Conservation (phyloP, 345 rosid genomes). For the Corymbia maculata region DNA sequence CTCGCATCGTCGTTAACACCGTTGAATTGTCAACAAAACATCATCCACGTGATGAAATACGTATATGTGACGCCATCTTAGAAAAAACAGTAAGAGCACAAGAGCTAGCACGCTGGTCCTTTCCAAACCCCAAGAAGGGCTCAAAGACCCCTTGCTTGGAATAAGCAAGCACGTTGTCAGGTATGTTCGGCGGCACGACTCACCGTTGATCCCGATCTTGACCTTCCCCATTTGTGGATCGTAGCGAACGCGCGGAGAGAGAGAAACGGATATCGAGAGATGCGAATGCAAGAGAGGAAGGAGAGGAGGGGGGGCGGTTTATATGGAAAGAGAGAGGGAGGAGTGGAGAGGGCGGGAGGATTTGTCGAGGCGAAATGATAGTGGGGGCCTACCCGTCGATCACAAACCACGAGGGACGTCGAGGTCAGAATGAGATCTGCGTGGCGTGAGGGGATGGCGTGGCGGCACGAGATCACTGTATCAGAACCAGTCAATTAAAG, state of each 20-base stretch:
- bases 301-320: background rate
- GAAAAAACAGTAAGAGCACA: background rate
- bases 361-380: background rate
- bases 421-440: too few species aligned
- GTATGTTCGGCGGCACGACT: too few species aligned
- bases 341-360: background rate
- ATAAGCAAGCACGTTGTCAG: too few species aligned
- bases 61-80: background rate
- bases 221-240: conserved; percentile 2
- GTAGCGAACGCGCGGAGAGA: background rate
- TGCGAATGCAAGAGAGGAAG: background rate
- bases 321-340: background rate
- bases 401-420: too few species aligned
- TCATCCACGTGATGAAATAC: background rate
- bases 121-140: too few species aligned
- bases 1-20: too few species aligned
- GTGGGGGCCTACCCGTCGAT: background rate
- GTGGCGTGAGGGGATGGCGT: too few species aligned
- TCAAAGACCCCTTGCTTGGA: too few species aligned
- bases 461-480: too few species aligned
- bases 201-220: too few species aligned
- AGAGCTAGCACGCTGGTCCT: background rate
- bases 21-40: fast-evolving
- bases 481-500: too few species aligned
- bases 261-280: too few species aligned